phyloP scores from a whole-genome alignment of 2,329 filamentous ascomycete genomes.

The Xylariaceae sp. region DNA sequence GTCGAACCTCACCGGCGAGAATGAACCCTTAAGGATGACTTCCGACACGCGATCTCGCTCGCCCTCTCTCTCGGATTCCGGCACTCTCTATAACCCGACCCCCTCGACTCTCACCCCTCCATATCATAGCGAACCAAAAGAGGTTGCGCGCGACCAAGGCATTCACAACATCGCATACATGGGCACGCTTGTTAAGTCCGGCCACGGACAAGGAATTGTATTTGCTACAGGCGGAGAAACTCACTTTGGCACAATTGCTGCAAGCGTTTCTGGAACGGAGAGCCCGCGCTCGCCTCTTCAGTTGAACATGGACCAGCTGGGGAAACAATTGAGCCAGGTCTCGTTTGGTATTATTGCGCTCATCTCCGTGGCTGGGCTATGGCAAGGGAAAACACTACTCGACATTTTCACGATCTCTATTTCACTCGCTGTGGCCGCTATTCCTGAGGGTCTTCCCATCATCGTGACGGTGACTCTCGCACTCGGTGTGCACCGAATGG shows the following conservation, averaged over 20 bases:
- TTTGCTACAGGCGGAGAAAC: slow-evolving; percentile 91
- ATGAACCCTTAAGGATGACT: slow-evolving; percentile 80
- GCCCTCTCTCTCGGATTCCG: slow-evolving; percentile 26
- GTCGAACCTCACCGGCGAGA: slow-evolving; percentile 94
- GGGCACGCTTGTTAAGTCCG: slow-evolving; percentile 92
- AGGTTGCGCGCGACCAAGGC: slow-evolving; percentile 64
- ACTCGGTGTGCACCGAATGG: slow-evolving; percentile 93
- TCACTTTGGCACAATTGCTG: slow-evolving; percentile 93
- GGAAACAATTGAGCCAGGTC: slow-evolving; percentile 92
- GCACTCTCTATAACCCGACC: slow-evolving; percentile 34
- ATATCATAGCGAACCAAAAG: slow-evolving; percentile 55
- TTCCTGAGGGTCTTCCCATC: slow-evolving; percentile 92
- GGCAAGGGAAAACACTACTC: slow-evolving; percentile 82
- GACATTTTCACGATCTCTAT: slow-evolving; percentile 98
- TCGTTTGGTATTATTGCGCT: slow-evolving; percentile 92
- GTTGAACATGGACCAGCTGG: slow-evolving; percentile 94
- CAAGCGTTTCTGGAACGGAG: slow-evolving; percentile 90
- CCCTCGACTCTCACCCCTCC: slow-evolving; percentile 45
- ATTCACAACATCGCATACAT: slow-evolving; percentile 95
- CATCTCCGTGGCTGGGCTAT: slow-evolving; percentile 84
- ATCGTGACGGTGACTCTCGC: slow-evolving; percentile 97
- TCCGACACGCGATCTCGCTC: slow-evolving; percentile 50
- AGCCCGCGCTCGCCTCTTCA: slow-evolving; percentile 91
- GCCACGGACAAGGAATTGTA: slow-evolving; percentile 93
- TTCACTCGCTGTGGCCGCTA: slow-evolving; percentile 90